These are phyloP conservation scores for Wallacemonas sp. DNA, from an alignment of 208 protist genomes.

Conservation along the genomic window DNA sequence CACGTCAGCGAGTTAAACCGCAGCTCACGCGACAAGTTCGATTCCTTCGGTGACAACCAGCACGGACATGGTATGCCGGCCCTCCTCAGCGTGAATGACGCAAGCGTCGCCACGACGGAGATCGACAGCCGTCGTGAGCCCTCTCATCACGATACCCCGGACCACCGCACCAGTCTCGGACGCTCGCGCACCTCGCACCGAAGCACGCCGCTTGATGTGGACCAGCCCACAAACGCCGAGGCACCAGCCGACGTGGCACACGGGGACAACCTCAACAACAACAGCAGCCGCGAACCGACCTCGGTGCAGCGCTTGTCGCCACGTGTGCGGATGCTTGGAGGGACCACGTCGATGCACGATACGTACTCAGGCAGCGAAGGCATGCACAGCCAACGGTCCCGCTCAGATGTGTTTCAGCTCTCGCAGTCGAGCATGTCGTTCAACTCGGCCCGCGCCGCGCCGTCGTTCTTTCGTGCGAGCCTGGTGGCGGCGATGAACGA, in stretches of 20 bases:
- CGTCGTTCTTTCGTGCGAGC: conserved; percentile 12
- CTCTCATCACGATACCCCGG: background rate
- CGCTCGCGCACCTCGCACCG: conserved; percentile 9
- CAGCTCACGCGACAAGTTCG: background rate
- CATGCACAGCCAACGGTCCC: conserved; percentile 3
- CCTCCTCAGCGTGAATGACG: background rate
- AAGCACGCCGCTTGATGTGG: conserved; percentile 6
- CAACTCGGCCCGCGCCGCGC: conserved; percentile 1
- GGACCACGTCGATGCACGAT: background rate
- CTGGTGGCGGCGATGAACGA: conserved; percentile 12
- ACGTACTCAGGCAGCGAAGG: background rate
- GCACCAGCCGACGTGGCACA: background rate
- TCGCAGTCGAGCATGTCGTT: background rate
- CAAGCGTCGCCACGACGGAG: background rate
- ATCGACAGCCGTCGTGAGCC: background rate
- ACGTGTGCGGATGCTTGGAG: background rate
- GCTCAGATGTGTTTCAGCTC: background rate
- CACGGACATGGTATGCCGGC: background rate
- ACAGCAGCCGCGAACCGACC: background rate
- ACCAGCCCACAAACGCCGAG: background rate
- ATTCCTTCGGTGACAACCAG: background rate
- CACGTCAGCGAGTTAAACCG: background rate
- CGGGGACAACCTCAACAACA: background rate
- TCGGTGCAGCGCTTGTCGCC: background rate
- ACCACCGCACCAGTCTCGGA: background rate